Percentiles rank a stretch among this genome's conserved stretches.
Evolutionary conservation across 768 basidiomycete genomes (phyloP).

Genomic region (Dentipellis fragilis): DNA sequence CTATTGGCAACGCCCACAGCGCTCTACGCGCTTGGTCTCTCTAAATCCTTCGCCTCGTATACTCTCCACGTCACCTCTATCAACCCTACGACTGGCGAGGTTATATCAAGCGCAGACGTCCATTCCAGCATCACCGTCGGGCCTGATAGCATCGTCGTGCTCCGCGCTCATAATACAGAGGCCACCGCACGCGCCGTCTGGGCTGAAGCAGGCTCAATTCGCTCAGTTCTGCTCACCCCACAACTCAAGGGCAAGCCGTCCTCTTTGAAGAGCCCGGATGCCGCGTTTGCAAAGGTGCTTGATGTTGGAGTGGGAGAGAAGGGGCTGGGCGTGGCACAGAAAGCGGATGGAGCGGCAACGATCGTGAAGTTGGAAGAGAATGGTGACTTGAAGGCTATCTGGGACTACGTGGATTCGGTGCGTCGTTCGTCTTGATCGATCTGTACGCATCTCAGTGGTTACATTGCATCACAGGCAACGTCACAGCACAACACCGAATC

Average conservation of each 20-base stretch:
- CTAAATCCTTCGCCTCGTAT: constrained; percentile 36
- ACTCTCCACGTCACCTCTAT: constrained; percentile 62
- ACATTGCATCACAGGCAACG: constrained; percentile 23
- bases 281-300: constrained; percentile 38
- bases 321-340: constrained; percentile 54
- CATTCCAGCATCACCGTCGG: constrained; percentile 37
- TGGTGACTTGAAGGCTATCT: constrained; percentile 28
- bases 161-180: constrained; percentile 14
- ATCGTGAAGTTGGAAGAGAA: constrained; percentile 44
- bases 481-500: constrained; percentile 35
- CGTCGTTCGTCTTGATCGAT: constrained; percentile 12
- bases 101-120: constrained; percentile 39
- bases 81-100: constrained; percentile 39
- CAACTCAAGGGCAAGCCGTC: constrained; percentile 38
- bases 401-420: constrained; percentile 51
- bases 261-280: constrained; percentile 26
- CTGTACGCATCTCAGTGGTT: background rate
- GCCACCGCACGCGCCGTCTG: constrained; percentile 33
- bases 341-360: constrained; percentile 43
- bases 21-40: constrained; percentile 45
- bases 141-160: constrained; percentile 26
- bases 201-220: constrained; percentile 43
- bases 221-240: constrained; percentile 41
- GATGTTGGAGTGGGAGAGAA: constrained; percentile 49
- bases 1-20: constrained; percentile 42